Evolutionary conservation across 495 filamentous ascomycete genomes (phyloP), one percentile per base, ranked within the genome.

Genomic region (Aspergillus baeticus): DNA sequence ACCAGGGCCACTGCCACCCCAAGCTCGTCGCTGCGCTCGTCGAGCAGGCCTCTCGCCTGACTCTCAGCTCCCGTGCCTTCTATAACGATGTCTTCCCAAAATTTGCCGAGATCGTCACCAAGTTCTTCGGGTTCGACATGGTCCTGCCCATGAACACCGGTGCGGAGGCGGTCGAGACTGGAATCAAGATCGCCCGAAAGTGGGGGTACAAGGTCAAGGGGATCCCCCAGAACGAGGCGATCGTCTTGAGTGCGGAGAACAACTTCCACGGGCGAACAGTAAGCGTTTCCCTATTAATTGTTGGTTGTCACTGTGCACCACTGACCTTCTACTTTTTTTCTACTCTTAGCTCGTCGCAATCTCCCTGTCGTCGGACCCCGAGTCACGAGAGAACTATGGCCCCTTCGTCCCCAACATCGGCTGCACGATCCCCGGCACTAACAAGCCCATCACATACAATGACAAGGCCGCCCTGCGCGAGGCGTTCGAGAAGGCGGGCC

Each of bases 101-200:
- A 46, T 99, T 96, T 78, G 92, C 94, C 38, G 84, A 96, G 73
- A 95, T 92, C 71, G 88, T 97, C 49, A 93, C 90, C 59, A 68
- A 83, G 55, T 85, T 82, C 67, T 96, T 97, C 67, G 93, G 91
- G 42, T 99, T 92, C 72, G 95, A 98, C 69, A 99, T 98, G 94
- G 92, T 96, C 21, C 74, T 99, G 73, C 94, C 94, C 44, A 98
- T 99, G 94, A 98, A 98, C 77, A 99, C 94, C 8, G 94, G 94
- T 44, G 94, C 92, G 26, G 94, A 99, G 76, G 94, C 94, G n/a
- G 94, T 98, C 42, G 94, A 99, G 82, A 98, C 95, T 1, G 92
- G 85, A 21, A 86, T 99, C 69, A 99, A 99, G 81, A 87, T 99
- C 73, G 93, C 95, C 57, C 83, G 94, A 51, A 99, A 99, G 74